phyloP scores from a whole-genome alignment of 1,284 basidiomycete species.

The Apiotrichum brassicae region DNA sequence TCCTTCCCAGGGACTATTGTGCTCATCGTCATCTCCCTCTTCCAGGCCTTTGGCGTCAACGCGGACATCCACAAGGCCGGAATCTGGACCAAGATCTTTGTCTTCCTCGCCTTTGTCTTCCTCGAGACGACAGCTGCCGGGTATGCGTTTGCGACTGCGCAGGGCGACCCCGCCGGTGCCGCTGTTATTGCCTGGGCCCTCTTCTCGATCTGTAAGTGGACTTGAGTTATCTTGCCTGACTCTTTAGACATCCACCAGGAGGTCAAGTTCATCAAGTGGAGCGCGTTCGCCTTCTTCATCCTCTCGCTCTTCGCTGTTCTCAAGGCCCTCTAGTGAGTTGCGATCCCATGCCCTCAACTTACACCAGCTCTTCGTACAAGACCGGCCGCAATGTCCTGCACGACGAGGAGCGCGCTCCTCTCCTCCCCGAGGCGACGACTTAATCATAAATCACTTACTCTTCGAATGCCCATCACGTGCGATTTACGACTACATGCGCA shows the following conservation, averaged over 20 bases:
- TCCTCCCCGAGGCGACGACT: slow-evolving; percentile 47
- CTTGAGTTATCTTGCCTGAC: not conserved
- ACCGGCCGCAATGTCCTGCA: slow-evolving; percentile 53
- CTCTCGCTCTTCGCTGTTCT: slow-evolving; percentile 75
- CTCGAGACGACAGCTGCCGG: slow-evolving; percentile 85
- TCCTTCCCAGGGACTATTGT: slow-evolving; percentile 64
- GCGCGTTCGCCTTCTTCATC: slow-evolving; percentile 75
- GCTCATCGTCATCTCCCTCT: slow-evolving; percentile 76
- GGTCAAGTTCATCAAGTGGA: slow-evolving; percentile 79
- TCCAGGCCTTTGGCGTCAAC: slow-evolving; percentile 85
- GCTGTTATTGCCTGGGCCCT: slow-evolving; percentile 46
- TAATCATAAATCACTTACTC: too few relatives aligned
- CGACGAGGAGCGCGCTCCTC: slow-evolving; percentile 80
- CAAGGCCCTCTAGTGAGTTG: slow-evolving; percentile 52
- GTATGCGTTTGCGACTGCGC: slow-evolving; percentile 79
- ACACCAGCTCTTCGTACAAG: slow-evolving; percentile 39
- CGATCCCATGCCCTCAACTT: not conserved
- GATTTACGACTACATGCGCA: too few relatives aligned
- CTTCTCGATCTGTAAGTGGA: slow-evolving; percentile 41
- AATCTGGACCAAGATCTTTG: slow-evolving; percentile 86
- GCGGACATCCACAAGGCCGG: slow-evolving; percentile 61
- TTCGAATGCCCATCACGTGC: too few relatives aligned
- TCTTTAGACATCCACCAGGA: slow-evolving; percentile 53
- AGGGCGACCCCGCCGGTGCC: slow-evolving; percentile 63
- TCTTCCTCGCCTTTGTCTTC: slow-evolving; percentile 86